Conservation (phyloP, 805 yeast species). For the Candida fluviatilis region DNA sequence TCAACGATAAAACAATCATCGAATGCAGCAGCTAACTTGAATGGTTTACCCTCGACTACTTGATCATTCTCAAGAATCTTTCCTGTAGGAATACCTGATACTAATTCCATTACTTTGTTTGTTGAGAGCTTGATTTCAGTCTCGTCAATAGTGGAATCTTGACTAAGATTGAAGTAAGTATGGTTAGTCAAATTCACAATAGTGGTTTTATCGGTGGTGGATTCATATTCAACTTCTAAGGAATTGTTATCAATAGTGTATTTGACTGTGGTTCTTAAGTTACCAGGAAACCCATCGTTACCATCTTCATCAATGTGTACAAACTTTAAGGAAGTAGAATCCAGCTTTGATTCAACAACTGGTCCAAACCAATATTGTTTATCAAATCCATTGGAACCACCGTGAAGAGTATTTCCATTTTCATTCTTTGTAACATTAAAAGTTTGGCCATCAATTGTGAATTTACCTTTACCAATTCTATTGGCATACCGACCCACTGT, state of each 20-base stretch:
- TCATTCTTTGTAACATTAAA: constrained; percentile 44
- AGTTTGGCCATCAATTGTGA: constrained; percentile 36
- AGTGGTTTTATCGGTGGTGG: constrained; percentile 39
- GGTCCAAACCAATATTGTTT: constrained; percentile 53
- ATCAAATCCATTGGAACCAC: constrained; percentile 52
- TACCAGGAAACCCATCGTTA: constrained; percentile 60
- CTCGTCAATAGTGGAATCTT: constrained; percentile 25
- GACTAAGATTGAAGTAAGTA: constrained; percentile 51
- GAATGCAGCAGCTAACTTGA: constrained; percentile 19
- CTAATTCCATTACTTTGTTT: constrained; percentile 28
- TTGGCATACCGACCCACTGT: constrained; percentile 66
- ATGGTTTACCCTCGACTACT: constrained; percentile 16
- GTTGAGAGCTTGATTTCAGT: constrained; percentile 24
- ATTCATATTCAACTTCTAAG: constrained; percentile 48
- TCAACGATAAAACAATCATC: constrained; percentile 50
- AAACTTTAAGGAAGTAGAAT: constrained; percentile 33
- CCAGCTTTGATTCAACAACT: constrained; percentile 31
- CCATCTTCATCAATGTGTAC: constrained; percentile 42
- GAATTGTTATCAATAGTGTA: constrained; percentile 39
- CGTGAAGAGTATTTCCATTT: constrained; percentile 43
- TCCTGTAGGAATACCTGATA: constrained; percentile 47
- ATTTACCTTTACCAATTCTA: constrained; percentile 45
- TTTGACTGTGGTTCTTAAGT: constrained; percentile 41
- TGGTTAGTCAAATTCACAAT: constrained; percentile 60
- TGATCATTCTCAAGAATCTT: constrained; percentile 21